Base-by-base conservation (phyloP, 768 basidiomycete species). In the Termitomyces heimii region DNA sequence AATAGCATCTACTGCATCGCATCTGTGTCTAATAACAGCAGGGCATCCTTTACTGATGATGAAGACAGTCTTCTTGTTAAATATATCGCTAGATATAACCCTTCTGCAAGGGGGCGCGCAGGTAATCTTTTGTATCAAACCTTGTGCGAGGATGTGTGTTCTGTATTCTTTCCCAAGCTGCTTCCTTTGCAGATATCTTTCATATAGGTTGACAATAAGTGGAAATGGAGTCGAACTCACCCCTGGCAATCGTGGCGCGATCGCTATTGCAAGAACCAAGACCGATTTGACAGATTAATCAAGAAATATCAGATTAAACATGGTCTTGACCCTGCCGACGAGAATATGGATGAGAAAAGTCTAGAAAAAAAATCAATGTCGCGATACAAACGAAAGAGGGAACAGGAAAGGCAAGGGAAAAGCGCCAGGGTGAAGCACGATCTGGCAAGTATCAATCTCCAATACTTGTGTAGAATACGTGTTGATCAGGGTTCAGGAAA, bases 181-280 rank as follows among this genome's bases (percentile, higher is more conserved):
- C 26, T 52, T 52, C 37, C 18, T 28, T 52, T 52, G 51, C n/a
- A 24, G 1, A 26, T 26, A n/a, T 20, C 32, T 43, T 13, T 43
- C 49, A 56, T 55, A n/a, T 58, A 83, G 82, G 66, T 58, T 24
- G 57, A 71, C 0, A 61, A 63, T 0, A 68, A 65, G 58, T 86
- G 83, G 82, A 68, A 73, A 12, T 87, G 83, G 82, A 68, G 76
- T n/a, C 59, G 49, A 18, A 68, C 66, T 6, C 86, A 86, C 65
- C 3, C 83, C 3, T 82, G 75, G 81, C 73, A 75, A n/a, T 83
- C 83, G 4, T 88, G 86, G 86, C 78, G 83, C 24, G 77, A 82
- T 46, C 75, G 78, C n/a, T 88, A 87, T 61, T 71, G 65, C 58
- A 81, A 73, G 59, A 72, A 85, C 49, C 50, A 71, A 39, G 61